Conservation (phyloP, 2,329 filamentous ascomycete genomes). For the Aureobasidium sp. region DNA sequence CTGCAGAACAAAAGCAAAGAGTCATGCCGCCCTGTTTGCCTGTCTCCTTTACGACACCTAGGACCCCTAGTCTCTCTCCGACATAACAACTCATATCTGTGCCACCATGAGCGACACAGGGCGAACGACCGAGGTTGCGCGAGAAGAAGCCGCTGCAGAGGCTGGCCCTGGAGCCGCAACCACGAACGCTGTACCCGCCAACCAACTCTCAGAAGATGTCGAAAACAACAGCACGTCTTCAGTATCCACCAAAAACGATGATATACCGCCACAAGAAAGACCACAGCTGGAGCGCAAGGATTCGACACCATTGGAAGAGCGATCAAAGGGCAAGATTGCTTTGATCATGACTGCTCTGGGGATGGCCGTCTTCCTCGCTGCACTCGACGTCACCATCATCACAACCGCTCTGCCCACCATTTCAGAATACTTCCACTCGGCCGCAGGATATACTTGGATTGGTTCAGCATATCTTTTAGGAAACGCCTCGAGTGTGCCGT, state of each 20-base stretch:
- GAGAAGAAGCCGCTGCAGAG: constrained; percentile 18
- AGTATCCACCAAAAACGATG: background rate
- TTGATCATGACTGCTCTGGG: constrained; percentile 43
- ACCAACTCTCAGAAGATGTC: constrained; percentile 17
- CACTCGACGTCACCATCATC: constrained; percentile 55
- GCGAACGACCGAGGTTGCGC: background rate
- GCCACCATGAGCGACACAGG: background rate
- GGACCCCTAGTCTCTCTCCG: background rate
- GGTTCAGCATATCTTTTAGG: constrained; percentile 44
- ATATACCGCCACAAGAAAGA: constrained; percentile 15
- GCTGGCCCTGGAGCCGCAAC: constrained; percentile 18
- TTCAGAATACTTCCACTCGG: constrained; percentile 43
- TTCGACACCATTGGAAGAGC: constrained; percentile 19
- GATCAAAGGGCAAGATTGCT: constrained; percentile 33
- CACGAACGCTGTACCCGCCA: constrained; percentile 17
- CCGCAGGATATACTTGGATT: constrained; percentile 46
- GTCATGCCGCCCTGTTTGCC: background rate
- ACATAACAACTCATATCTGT: background rate
- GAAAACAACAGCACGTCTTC: constrained; percentile 16
- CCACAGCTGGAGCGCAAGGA: constrained; percentile 17
- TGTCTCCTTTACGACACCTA: background rate
- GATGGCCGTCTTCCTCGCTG: constrained; percentile 52
- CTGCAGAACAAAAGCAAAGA: constrained; percentile 6
- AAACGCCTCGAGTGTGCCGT: constrained; percentile 43
- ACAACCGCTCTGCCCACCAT: constrained; percentile 56